Percentiles rank a stretch among this genome's conserved stretches.
These are phyloP conservation scores for Bothriochloa decipiens DNA, from an alignment of 176 grass and related monocot genomes.

Conservation along the genomic window DNA sequence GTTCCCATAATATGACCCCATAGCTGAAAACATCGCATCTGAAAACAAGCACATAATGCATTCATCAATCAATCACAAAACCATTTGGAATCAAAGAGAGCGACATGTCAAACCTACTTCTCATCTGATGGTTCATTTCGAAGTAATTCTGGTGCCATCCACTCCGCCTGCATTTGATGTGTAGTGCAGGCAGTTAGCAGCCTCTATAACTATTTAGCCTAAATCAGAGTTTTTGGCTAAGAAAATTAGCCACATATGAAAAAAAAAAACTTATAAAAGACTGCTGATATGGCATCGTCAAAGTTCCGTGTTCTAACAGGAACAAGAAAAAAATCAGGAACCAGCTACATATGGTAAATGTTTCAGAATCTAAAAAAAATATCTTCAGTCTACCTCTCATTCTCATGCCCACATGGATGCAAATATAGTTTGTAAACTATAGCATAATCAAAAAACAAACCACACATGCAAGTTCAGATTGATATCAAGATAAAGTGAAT, in stretches of 20 bases:
- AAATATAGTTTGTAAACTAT: constrained; percentile 7
- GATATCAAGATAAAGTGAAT: constrained; percentile 11
- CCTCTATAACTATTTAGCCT: constrained; percentile 16
- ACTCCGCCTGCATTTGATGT: constrained; percentile 77
- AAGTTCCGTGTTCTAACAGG: neutral
- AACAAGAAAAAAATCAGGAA: constrained; percentile 5
- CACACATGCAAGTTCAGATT: constrained; percentile 1
- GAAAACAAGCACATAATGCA: constrained; percentile 34
- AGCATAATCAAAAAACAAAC: constrained; percentile 21
- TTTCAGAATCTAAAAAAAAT: constrained; percentile 9
- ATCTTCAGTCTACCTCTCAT: constrained; percentile 7
- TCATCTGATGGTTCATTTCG: constrained; percentile 97
- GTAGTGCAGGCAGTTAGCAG: constrained; percentile 38
- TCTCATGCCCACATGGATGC: constrained; percentile 3
- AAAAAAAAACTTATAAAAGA: constrained; percentile 11
- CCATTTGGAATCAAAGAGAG: constrained; percentile 14
- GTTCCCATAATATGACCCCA: constrained; percentile 97
- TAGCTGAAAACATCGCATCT: constrained; percentile 99
- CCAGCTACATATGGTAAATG: constrained; percentile 16
- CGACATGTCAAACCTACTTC: constrained; percentile 67
- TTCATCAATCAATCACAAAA: constrained; percentile 37
- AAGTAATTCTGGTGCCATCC: constrained; percentile 99
- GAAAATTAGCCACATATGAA: neutral
- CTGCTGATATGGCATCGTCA: neutral
- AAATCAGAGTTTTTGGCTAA: constrained; percentile 20